Conservation (phyloP, 2,329 filamentous ascomycete species). For the Pseudopithomyces chartarum region DNA sequence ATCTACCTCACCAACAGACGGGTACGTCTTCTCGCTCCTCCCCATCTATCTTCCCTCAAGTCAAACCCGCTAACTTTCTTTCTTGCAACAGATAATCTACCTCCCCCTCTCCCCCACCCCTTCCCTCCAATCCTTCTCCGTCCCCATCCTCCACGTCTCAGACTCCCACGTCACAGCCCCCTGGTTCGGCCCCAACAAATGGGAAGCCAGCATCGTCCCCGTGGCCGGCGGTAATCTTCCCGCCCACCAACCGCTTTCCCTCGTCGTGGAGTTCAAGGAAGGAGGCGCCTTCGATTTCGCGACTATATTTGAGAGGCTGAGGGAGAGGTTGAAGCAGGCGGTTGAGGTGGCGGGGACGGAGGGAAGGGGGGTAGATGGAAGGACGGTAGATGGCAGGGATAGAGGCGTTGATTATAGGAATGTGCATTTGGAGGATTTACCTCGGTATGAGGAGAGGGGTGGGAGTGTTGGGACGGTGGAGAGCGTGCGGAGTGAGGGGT, state of each 20-base stretch:
- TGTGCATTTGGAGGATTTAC: conserved; percentile 83
- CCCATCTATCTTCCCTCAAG: not conserved
- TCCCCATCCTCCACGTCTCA: conserved; percentile 83
- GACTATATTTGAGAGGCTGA: conserved; percentile 78
- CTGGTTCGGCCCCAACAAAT: conserved; percentile 92
- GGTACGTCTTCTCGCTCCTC: conserved; percentile 57
- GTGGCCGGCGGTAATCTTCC: conserved; percentile 85
- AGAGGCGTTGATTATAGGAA: conserved; percentile 61
- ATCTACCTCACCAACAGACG: conserved; percentile 85
- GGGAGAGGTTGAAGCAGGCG: conserved; percentile 80
- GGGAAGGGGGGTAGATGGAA: conserved; percentile 46
- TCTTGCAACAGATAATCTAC: conserved; percentile 74
- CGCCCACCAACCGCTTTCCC: conserved; percentile 72
- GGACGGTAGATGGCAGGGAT: conserved; percentile 47
- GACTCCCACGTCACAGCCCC: conserved; percentile 86
- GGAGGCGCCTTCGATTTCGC: conserved; percentile 95
- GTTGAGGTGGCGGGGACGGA: conserved; percentile 71
- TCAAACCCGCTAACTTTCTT: not conserved
- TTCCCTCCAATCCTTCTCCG: conserved; percentile 83
- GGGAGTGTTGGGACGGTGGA: conserved; percentile 30
- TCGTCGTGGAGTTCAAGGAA: conserved; percentile 90
- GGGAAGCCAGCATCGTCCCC: conserved; percentile 79
- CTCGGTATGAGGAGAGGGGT: conserved; percentile 75
- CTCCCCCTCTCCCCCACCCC: conserved; percentile 72
- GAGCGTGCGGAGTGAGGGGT: conserved; percentile 40